A percentile compares a stretch with the other conserved stretches of the same genome.
phyloP scores from a whole-genome alignment of 306 rosid species.

The Cucumis hystrix region DNA sequence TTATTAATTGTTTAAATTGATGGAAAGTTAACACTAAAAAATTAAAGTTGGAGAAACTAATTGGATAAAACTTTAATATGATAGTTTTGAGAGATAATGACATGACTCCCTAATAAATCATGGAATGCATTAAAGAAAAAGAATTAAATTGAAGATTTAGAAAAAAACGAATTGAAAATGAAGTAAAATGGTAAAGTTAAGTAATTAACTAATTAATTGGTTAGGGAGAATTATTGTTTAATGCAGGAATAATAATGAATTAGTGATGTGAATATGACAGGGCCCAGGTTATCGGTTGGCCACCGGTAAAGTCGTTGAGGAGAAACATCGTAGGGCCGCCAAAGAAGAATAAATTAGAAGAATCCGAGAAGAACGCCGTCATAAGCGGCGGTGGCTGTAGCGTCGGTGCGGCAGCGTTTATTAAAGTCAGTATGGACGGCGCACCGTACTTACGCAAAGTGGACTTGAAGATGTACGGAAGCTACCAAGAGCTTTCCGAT shows the following conservation, averaged over 20 bases:
- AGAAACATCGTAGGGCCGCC: conserved; percentile 34
- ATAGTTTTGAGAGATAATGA: neutral
- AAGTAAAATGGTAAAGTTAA: neutral
- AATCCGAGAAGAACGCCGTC: neutral
- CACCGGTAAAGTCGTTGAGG: conserved; percentile 42
- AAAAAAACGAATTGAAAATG: neutral
- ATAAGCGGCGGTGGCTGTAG: neutral
- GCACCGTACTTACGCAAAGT: conserved; percentile 53
- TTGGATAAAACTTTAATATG: neutral
- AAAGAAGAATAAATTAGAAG: conserved; percentile 11
- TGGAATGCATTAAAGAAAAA: no score
- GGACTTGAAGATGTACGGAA: conserved; percentile 39
- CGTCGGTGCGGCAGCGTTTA: conserved; percentile 12
- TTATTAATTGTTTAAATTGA: no score
- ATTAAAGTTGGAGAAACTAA: no score
- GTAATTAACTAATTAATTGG: neutral
- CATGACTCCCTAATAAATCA: neutral
- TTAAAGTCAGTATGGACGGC: conserved; percentile 54
- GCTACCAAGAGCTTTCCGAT: conserved; percentile 40
- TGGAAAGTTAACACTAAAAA: no score
- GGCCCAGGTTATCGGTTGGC: conserved; percentile 61
- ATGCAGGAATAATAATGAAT: no score
- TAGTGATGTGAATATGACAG: conserved; percentile 8
- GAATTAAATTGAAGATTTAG: neutral
- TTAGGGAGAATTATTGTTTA: neutral